Base-by-base conservation (phyloP, 139 green algal genomes). In the Chlamydomonas asymmetrica region DNA sequence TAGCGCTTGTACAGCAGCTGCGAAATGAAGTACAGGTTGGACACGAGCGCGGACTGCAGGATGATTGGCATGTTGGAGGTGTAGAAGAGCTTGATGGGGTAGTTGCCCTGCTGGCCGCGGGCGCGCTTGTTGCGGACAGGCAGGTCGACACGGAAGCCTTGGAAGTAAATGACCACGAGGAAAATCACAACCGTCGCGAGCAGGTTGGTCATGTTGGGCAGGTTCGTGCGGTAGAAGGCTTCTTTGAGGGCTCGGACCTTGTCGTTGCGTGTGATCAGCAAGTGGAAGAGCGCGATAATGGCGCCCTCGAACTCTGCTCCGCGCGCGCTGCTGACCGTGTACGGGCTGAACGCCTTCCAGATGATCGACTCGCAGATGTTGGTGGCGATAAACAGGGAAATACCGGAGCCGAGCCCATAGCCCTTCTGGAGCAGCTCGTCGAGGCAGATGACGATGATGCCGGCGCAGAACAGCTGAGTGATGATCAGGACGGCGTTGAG, bases 31-130 rank as follows among this genome's bases (percentile, higher is more conserved):
- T 98, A 99, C 48, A 99, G 88, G 93, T 99, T 99, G 80, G 92
- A 98, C 35, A 99, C 97, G 39, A 99, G 88, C 5, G 97, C 97
- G 5, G 91, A 97, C 87, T 98, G 95, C 72, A 99, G 92, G 81
- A 99, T 99, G 90, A 99, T 99, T 79, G 97, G 97, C 97, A 99
- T 99, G 93, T 99, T 99, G 80, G 89, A 96, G 70, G 97, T 99
- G 92, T 99, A 99, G 88, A 99, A 99, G 34, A 99, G 91, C 93
- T 99, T 99, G 92, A 99, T 99, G 63, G 96, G 95, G 92, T 99
- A 99, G 70, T 83, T 92, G 76, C 87, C 83, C 84, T 92, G 85
- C 69, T 93, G 86, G 49, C 95, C 94, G 29, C 96, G 87, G 35
- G 87, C 75, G 61, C 91, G 89, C 92, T 98, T 98, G 86, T 89